These are phyloP conservation scores for Tylopilus rubrobrunneus DNA, from an alignment of 768 basidiomycete species.

Conservation along the genomic window DNA sequence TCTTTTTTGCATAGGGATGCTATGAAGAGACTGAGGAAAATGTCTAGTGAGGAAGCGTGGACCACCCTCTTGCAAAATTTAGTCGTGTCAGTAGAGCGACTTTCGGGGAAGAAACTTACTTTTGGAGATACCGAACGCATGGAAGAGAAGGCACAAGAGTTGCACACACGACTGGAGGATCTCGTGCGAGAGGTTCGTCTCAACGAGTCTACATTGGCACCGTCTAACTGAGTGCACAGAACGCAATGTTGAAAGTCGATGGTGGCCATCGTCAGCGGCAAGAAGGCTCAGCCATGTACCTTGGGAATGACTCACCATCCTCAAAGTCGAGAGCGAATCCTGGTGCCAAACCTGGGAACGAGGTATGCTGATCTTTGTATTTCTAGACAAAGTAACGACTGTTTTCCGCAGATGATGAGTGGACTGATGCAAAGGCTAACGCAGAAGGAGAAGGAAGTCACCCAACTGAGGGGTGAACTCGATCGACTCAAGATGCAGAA, in stretches of 20 bases:
- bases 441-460: slow-evolving; percentile 82
- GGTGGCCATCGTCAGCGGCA: too few species aligned
- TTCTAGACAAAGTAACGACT: not conserved
- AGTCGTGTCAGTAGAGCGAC: slow-evolving; percentile 54
- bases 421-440: slow-evolving; percentile 78
- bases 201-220: too few species aligned
- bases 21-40: not conserved
- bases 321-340: slow-evolving; percentile 34
- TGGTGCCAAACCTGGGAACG: slow-evolving; percentile 48
- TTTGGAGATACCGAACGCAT: slow-evolving; percentile 42
- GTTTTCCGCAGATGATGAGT: slow-evolving; percentile 48
- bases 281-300: too few species aligned
- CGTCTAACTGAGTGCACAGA: too few species aligned
- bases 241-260: too few species aligned
- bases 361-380: slow-evolving; percentile 39
- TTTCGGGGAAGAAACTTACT: slow-evolving; percentile 64
- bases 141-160: slow-evolving; percentile 56
- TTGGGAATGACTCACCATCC: slow-evolving; percentile 8
- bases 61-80: slow-evolving; percentile 56
- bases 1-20: not conserved
- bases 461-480: slow-evolving; percentile 68
- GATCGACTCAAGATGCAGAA: slow-evolving; percentile 58
- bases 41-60: slow-evolving; percentile 65
- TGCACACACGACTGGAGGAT: slow-evolving; percentile 52
- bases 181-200: too few species aligned